These are phyloP conservation scores for Paramyrothecium sp. DNA, from an alignment of 2,329 filamentous ascomycete species.

Conservation along the genomic window DNA sequence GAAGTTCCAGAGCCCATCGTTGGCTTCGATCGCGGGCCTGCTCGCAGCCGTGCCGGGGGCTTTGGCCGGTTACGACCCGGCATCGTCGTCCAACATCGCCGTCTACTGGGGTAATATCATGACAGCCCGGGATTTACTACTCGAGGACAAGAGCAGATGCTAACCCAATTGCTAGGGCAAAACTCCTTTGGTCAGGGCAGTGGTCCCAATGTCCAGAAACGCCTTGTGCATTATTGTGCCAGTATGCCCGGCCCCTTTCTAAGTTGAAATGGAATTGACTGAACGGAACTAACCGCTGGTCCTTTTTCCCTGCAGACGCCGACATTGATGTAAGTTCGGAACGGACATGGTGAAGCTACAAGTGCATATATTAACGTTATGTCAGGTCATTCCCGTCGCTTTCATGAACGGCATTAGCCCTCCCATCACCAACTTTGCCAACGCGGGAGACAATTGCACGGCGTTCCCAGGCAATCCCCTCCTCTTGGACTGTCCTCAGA, in stretches of 20 bases:
- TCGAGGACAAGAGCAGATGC: no score
- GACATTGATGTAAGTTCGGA: conserved; percentile 24
- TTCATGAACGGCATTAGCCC: conserved; percentile 59
- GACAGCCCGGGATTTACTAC: neutral
- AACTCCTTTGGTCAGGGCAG: conserved; percentile 53
- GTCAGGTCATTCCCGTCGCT: conserved; percentile 57
- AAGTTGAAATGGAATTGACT: neutral
- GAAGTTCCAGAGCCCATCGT: neutral
- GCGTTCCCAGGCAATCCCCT: conserved; percentile 52
- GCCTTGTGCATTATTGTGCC: conserved; percentile 9
- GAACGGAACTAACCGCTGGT: neutral
- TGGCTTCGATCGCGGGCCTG: neutral
- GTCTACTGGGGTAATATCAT: conserved; percentile 61
- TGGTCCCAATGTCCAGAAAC: conserved; percentile 9
- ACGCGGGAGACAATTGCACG: conserved; percentile 60
- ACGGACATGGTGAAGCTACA: neutral
- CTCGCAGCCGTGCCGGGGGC: conserved; percentile 20
- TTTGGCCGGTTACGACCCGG: conserved; percentile 42
- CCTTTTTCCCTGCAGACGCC: conserved; percentile 7
- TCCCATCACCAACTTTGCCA: conserved; percentile 62
- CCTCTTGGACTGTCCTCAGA: conserved; percentile 60
- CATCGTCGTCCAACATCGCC: conserved; percentile 53
- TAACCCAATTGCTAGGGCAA: conserved; percentile 38
- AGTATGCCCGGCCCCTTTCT: conserved; percentile 9
- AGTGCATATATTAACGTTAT: neutral